Evolutionary conservation across 345 rosid genomes (phyloP), one percentile per base, ranked within the genome.

Genomic region (Microcos paniculata): DNA sequence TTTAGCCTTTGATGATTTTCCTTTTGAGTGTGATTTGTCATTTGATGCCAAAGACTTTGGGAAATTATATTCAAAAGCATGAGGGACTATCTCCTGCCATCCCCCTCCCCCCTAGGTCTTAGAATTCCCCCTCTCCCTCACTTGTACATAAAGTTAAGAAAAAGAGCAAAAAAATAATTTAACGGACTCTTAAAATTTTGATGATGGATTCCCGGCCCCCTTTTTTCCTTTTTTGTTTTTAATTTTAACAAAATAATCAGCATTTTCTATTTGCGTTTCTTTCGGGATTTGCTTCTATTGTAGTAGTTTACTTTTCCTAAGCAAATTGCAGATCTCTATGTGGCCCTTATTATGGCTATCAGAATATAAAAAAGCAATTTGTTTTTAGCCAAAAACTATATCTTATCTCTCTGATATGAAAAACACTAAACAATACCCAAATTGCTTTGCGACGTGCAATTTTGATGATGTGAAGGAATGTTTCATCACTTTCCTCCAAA

Each of bases 21-120:
- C n/a, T 48, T 48, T 48, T 18, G 7, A 46, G 57, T 46, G 14
- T 48, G 72, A 48, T 68, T 48, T 68, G 72, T 68, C 72, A 68
- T 46, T 68, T 48, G 48, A 38, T 38, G 28, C 38, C 28, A 63
- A 59, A 28, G 38, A 14, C 63, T 59, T 59, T 28, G 38, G 0
- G 0, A 59, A 58, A 59, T 55, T 21, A 13, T 55, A 3, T 7
- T 53, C 14, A 56, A 55, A 56, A 56, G 61, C 35, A 4, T 58
- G n/a, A 58, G 63, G n/a, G n/a, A n/a, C n/a, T n/a, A n/a, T n/a
- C n/a, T n/a, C n/a, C n/a, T n/a, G n/a, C n/a, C n/a, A n/a, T n/a
- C n/a, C n/a, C n/a, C n/a, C n/a, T n/a, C n/a, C n/a, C n/a, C n/a
- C n/a, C n/a, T n/a, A n/a, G n/a, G n/a, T n/a, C n/a, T n/a, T n/a